Conservation (phyloP, 495 filamentous ascomycete genomes). For the Hypoxylon cercidicola region DNA sequence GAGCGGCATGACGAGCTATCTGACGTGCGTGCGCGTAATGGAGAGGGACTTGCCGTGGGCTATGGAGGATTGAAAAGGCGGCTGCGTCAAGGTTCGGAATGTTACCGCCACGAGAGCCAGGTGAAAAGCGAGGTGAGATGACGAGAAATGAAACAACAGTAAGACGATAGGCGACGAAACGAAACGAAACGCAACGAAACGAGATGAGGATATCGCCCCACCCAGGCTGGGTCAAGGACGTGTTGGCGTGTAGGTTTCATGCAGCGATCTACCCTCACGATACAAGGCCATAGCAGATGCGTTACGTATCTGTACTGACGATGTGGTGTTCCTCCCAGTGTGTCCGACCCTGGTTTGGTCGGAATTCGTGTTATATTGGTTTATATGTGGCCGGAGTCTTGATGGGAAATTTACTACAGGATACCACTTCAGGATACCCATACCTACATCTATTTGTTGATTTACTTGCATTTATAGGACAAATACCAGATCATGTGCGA, state of each 20-base stretch:
- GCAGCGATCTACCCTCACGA: slow-evolving; percentile 2
- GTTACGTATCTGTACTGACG: neutral
- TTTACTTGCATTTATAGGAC: neutral
- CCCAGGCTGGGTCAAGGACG: slow-evolving; percentile 14
- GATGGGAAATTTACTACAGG: slow-evolving; percentile 19
- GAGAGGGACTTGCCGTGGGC: slow-evolving; percentile 84
- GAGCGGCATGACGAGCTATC: slow-evolving; percentile 67
- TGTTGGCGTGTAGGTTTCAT: neutral
- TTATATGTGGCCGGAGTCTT: slow-evolving; percentile 30
- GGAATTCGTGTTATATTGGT: slow-evolving; percentile 5
- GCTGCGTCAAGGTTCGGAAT: neutral
- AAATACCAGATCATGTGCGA: too few species aligned
- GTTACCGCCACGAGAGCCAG: neutral
- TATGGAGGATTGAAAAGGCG: slow-evolving; percentile 43
- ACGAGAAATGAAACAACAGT: slow-evolving; percentile 10
- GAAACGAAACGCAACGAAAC: slow-evolving; percentile 9
- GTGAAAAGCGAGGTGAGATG: slow-evolving; percentile 11
- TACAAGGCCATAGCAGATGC: slow-evolving; percentile 5
- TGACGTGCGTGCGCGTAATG: slow-evolving; percentile 82
- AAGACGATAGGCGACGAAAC: slow-evolving; percentile 11
- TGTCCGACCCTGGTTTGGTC: slow-evolving; percentile 20
- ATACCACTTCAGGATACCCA: slow-evolving; percentile 30
- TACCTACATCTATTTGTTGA: slow-evolving; percentile 18
- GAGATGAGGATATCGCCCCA: slow-evolving; percentile 9
- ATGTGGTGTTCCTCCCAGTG: slow-evolving; percentile 4